These are phyloP conservation scores for Reticulascus tulasneorum DNA, from an alignment of 2,329 filamentous ascomycete genomes.

Conservation along the genomic window DNA sequence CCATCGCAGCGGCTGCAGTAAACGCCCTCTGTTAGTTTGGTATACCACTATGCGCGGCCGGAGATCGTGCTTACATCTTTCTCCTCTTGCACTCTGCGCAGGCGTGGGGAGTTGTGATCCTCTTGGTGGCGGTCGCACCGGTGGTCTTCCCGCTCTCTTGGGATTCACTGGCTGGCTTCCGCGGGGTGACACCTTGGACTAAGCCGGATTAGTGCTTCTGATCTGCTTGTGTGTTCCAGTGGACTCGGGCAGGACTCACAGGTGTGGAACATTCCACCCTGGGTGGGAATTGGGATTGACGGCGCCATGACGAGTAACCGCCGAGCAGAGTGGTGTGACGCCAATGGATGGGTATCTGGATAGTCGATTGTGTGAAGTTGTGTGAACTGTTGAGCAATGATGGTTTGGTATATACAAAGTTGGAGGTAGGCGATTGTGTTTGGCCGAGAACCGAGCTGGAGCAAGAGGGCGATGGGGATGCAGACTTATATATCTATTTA, in stretches of 20 bases:
- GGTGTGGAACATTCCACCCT: slow-evolving; percentile 16
- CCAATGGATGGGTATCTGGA: neutral
- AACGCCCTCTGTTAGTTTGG: slow-evolving; percentile 5
- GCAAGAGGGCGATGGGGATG: too few species aligned
- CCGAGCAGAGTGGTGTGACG: neutral
- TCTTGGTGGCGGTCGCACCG: slow-evolving; percentile 35
- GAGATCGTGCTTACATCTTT: slow-evolving; percentile 56
- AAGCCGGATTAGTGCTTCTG: neutral
- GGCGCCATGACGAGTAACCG: slow-evolving; percentile 11
- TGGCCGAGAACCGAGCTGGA: too few species aligned
- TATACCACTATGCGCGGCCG: neutral
- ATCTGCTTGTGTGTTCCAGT: neutral
- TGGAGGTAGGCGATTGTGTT: too few species aligned
- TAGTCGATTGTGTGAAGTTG: neutral
- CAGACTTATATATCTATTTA: slow-evolving; percentile 7
- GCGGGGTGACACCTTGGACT: slow-evolving; percentile 16
- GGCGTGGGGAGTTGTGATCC: slow-evolving; percentile 57
- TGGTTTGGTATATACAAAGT: too few species aligned
- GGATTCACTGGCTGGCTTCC: slow-evolving; percentile 12
- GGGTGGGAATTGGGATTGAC: slow-evolving; percentile 11
- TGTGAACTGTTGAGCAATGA: neutral
- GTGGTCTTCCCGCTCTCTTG: slow-evolving; percentile 32
- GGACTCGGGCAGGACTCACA: slow-evolving; percentile 6
- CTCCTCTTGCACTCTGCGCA: slow-evolving; percentile 75
- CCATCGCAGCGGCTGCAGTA: slow-evolving; percentile 65